Percentiles rank a stretch among this genome's conserved stretches.
phyloP scores from a whole-genome alignment of 2,329 filamentous ascomycete genomes.

The Pestalotiopsis sp. region DNA sequence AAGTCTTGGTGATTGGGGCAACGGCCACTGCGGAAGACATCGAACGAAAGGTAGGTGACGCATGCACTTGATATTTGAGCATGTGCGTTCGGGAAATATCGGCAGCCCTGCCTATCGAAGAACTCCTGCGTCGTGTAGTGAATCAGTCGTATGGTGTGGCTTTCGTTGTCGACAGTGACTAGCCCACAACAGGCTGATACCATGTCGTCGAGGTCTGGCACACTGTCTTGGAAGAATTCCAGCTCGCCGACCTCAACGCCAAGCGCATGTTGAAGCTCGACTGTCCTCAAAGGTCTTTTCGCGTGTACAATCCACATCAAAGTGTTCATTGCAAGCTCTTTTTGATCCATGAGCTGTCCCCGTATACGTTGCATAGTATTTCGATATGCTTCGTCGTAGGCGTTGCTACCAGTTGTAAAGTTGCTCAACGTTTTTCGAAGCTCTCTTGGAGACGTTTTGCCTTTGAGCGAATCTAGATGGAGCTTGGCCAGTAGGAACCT shows the following conservation, averaged over 20 bases:
- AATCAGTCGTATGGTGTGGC: slow-evolving; percentile 38
- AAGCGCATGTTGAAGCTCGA: neutral
- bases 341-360: neutral
- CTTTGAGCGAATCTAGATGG: too few relatives aligned
- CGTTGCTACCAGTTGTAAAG: too few relatives aligned
- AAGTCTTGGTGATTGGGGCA: slow-evolving; percentile 6
- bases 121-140: slow-evolving; percentile 49
- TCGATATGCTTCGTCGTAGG: neutral
- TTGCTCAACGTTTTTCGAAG: too few relatives aligned
- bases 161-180: slow-evolving; percentile 30
- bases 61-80: slow-evolving; percentile 24
- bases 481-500: neutral
- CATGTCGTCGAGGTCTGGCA: slow-evolving; percentile 29
- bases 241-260: slow-evolving; percentile 20
- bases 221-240: slow-evolving; percentile 30
- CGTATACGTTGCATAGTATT: neutral
- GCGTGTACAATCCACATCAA: neutral
- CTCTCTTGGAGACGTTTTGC: too few relatives aligned
- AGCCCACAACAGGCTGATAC: slow-evolving; percentile 17
- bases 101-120: slow-evolving; percentile 31
- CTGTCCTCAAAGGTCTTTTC: neutral
- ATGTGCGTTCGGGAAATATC: slow-evolving; percentile 31
- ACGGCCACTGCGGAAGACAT: neutral
- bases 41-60: slow-evolving; percentile 38
- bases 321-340: neutral